These are phyloP conservation scores for Colletotrichum sp. DNA, from an alignment of 2,329 filamentous ascomycete species.

Conservation along the genomic window DNA sequence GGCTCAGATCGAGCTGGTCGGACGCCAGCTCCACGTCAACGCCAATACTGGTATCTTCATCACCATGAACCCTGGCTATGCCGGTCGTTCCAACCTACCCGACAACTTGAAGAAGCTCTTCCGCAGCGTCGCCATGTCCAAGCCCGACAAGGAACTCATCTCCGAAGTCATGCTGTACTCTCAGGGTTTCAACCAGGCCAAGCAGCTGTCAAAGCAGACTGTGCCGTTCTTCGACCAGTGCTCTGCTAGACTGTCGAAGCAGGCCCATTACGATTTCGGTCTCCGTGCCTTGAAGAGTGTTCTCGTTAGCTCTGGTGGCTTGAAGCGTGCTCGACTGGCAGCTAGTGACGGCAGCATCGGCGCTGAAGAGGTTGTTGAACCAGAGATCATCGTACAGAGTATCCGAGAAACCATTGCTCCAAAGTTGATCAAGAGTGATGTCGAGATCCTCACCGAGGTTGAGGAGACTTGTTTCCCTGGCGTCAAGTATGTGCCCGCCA, in stretches of 20 bases:
- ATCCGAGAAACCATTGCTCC: conserved; percentile 97
- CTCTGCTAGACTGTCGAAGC: conserved; percentile 81
- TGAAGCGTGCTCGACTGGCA: conserved; percentile 84
- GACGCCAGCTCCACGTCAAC: conserved; percentile 88
- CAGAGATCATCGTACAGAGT: conserved; percentile 98
- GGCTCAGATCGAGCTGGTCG: conserved; percentile 91
- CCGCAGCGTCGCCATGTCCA: conserved; percentile 99
- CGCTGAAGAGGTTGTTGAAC: conserved; percentile 80
- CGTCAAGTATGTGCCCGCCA: conserved; percentile 89
- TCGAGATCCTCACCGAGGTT: conserved; percentile 84
- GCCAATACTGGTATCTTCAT: conserved; percentile 98
- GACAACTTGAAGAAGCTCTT: conserved; percentile 99
- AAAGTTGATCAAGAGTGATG: conserved; percentile 92
- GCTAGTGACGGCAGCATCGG: conserved; percentile 59
- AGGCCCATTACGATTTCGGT: conserved; percentile 99
- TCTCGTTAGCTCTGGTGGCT: conserved; percentile 92
- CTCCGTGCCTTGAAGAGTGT: conserved; percentile 98
- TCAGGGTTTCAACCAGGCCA: conserved; percentile 97
- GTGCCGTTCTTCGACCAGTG: conserved; percentile 99
- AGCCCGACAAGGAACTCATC: conserved; percentile 99
- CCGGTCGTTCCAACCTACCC: conserved; percentile 94
- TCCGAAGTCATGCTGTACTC: conserved; percentile 99
- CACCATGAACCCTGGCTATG: conserved; percentile 99
- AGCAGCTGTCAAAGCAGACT: conserved; percentile 90
- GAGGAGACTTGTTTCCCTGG: conserved; percentile 90